Percentiles rank a stretch among this genome's conserved stretches.
These are phyloP conservation scores for Rosellinia necatrix DNA, from an alignment of 2,329 filamentous ascomycete species.

Conservation along the genomic window DNA sequence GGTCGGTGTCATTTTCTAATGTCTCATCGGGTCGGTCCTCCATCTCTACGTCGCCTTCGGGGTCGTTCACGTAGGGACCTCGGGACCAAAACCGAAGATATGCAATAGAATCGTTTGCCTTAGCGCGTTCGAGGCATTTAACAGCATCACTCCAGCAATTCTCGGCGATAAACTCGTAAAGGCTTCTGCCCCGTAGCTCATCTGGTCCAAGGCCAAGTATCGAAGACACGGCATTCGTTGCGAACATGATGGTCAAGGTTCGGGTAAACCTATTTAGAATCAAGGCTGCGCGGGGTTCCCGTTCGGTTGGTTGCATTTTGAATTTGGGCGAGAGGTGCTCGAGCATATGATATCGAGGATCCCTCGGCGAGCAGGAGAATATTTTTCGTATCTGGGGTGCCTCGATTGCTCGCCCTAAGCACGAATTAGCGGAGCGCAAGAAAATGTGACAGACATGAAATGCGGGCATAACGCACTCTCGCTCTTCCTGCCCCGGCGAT, in stretches of 20 bases:
- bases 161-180: slow-evolving; percentile 84
- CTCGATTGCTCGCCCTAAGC: slow-evolving; percentile 72
- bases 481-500: slow-evolving; percentile 69
- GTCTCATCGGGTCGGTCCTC: slow-evolving; percentile 51
- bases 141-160: slow-evolving; percentile 78
- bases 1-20: slow-evolving; percentile 46
- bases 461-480: slow-evolving; percentile 63
- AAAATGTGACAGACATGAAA: slow-evolving; percentile 6
- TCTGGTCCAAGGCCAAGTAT: slow-evolving; percentile 75
- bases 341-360: slow-evolving; percentile 89
- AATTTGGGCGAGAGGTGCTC: slow-evolving; percentile 85
- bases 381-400: slow-evolving; percentile 78
- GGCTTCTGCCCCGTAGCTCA: slow-evolving; percentile 75
- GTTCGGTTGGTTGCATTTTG: slow-evolving; percentile 62
- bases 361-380: slow-evolving; percentile 79
- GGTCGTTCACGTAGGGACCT: slow-evolving; percentile 67
- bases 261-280: slow-evolving; percentile 87
- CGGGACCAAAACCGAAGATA: slow-evolving; percentile 86
- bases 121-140: slow-evolving; percentile 79
- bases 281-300: slow-evolving; percentile 81
- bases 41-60: slow-evolving; percentile 50
- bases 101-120: slow-evolving; percentile 88
- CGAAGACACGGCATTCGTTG: slow-evolving; percentile 74
- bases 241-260: slow-evolving; percentile 84
- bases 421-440: slow-evolving; percentile 7